phyloP scores from a whole-genome alignment of 192 early-diverging fungal genomes.

The Entomortierella parvispora region DNA sequence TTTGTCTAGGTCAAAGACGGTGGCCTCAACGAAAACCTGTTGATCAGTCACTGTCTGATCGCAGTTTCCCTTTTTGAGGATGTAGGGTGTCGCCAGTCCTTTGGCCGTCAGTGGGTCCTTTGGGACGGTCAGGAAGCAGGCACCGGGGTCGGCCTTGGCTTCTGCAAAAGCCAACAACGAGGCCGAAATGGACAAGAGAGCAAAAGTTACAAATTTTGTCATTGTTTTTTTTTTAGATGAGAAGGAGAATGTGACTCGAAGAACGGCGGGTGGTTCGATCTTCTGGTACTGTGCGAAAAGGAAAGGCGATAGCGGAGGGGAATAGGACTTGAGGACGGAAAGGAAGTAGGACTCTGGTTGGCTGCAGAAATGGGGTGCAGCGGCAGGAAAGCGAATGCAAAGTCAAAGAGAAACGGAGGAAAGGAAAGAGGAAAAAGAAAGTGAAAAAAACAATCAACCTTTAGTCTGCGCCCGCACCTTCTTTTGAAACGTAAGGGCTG shows the following conservation, averaged over 20 bases:
- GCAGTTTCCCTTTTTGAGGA: constrained; percentile 47
- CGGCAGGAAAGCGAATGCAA: neutral
- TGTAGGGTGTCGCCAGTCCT: constrained; percentile 29
- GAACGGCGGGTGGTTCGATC: too few species aligned
- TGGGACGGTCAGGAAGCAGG: constrained; percentile 31
- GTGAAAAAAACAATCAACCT: neutral
- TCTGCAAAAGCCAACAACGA: constrained; percentile 5
- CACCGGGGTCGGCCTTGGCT: constrained; percentile 13
- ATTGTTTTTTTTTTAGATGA: too few species aligned
- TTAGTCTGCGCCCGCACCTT: too few species aligned
- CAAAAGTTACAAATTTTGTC: constrained; percentile 5
- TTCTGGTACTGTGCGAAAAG: too few species aligned
- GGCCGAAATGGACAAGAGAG: constrained; percentile 18
- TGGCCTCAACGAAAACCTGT: constrained; percentile 43
- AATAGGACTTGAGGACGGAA: neutral
- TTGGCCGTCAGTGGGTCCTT: constrained; percentile 27
- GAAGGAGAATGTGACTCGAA: too few species aligned
- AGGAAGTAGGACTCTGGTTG: too few species aligned
- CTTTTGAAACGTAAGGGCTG: too few species aligned
- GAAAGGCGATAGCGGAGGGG: neutral
- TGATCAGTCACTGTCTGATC: constrained; percentile 30
- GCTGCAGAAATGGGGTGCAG: neutral
- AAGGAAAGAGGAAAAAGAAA: neutral
- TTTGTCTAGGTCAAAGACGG: constrained; percentile 25
- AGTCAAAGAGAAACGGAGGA: neutral